phyloP scores from a whole-genome alignment of 192 early-diverging fungal species.

The Linnemannia hyalina region DNA sequence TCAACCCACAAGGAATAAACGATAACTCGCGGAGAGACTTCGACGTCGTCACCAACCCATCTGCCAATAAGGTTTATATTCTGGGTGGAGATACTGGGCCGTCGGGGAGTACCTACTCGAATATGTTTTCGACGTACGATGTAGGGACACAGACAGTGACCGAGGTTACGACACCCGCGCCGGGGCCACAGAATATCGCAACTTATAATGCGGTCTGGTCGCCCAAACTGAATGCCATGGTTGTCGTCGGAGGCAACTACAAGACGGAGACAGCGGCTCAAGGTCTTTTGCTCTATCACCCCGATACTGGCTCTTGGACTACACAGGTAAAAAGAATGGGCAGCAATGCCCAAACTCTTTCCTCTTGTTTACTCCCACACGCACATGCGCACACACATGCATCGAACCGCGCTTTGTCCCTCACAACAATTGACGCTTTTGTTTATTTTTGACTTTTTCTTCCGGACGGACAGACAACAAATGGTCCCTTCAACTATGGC shows the following conservation, averaged over 20 bases:
- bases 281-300: conserved; percentile 25
- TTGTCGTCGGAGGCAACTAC: conserved; percentile 40
- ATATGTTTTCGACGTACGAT: conserved; percentile 31
- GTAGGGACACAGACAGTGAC: conserved; percentile 10
- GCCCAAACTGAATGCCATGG: conserved; percentile 24
- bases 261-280: not conserved
- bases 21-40: conserved; percentile 44
- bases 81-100: conserved; percentile 36
- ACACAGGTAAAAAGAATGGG: conserved; percentile 22
- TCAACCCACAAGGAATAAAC: conserved; percentile 20
- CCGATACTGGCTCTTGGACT: conserved; percentile 26
- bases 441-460: not conserved
- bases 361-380: not conserved
- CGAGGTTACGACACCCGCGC: conserved; percentile 9
- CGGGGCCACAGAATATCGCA: conserved; percentile 28
- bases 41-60: conserved; percentile 28
- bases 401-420: not conserved
- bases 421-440: not conserved
- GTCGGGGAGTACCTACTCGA: not conserved
- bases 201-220: conserved; percentile 42
- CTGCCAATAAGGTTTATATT: conserved; percentile 35
- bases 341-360: not conserved
- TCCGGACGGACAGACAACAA: conserved; percentile 25
- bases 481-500: conserved; percentile 31
- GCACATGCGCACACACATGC: not conserved